Evolutionary conservation across 2,329 filamentous ascomycete species (phyloP).

Genomic region (Curvularia eragrostidis): DNA sequence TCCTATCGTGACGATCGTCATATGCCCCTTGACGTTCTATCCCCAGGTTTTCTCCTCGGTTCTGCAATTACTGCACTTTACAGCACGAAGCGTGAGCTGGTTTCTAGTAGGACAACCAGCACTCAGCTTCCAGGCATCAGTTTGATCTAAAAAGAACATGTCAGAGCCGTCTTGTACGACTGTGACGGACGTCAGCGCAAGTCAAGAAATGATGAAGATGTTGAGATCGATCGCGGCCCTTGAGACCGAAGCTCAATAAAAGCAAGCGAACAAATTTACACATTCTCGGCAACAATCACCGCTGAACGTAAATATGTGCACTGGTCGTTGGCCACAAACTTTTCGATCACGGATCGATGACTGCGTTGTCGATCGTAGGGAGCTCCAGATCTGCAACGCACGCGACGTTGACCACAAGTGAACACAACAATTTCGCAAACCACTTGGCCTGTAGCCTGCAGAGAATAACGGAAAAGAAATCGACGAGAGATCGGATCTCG

Average conservation of each 20-base stretch:
- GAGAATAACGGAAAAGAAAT: neutral
- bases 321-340: constrained; percentile 1
- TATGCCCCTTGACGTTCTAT: neutral
- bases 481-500: neutral
- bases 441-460: neutral
- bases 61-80: neutral
- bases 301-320: neutral
- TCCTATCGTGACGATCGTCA: neutral
- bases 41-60: neutral
- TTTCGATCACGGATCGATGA: neutral
- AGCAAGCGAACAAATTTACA: neutral
- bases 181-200: neutral
- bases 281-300: neutral
- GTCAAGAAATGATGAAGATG: neutral
- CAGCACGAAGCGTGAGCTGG: neutral
- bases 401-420: constrained; percentile 7
- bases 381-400: constrained; percentile 5
- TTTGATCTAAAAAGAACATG: neutral
- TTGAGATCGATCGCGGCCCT: neutral
- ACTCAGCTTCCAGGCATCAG: neutral
- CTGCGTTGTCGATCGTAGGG: constrained; percentile 3
- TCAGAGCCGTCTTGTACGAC: neutral
- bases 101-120: neutral
- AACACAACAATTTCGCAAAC: neutral
- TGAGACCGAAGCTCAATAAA: neutral